Evolutionary conservation across 768 basidiomycete species (phyloP).

Genomic region (Cystobasidium onofrii): DNA sequence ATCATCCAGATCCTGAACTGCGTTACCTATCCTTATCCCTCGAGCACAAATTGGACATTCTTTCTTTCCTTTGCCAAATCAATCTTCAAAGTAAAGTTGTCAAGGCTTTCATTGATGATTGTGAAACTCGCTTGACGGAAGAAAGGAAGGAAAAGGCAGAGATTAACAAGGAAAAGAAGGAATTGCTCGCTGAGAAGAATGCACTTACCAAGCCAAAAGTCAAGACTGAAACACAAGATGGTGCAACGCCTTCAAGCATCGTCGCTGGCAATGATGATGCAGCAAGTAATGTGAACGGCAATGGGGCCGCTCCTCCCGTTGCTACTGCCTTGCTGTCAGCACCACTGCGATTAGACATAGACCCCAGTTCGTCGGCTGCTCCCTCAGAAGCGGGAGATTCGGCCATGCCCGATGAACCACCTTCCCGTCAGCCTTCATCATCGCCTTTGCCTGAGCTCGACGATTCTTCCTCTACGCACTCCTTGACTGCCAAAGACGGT

Average conservation of each 20-base stretch:
- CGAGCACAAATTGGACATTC: slow-evolving; percentile 70
- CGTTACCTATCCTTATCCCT: slow-evolving; percentile 43
- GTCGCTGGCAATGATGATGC: neutral
- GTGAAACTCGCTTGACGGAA: slow-evolving; percentile 80
- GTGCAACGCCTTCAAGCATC: neutral
- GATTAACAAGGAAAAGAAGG: slow-evolving; percentile 78
- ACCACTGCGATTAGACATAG: neutral
- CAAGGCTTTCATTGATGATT: slow-evolving; percentile 78
- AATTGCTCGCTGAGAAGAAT: slow-evolving; percentile 58
- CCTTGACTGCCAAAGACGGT: neutral
- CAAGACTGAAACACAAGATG: neutral
- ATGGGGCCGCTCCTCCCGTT: neutral
- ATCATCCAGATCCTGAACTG: slow-evolving; percentile 24
- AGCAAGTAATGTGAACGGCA: neutral
- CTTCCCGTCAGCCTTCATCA: slow-evolving; percentile 10
- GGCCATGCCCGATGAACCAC: slow-evolving; percentile 8
- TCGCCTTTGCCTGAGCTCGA: slow-evolving; percentile 10
- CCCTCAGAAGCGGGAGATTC: slow-evolving; percentile 17
- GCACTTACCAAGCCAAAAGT: neutral
- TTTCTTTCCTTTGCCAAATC: slow-evolving; percentile 80
- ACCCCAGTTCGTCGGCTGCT: neutral
- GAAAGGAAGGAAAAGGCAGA: slow-evolving; percentile 92
- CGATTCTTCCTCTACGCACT: neutral
- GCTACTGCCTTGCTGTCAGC: neutral
- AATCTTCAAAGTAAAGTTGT: slow-evolving; percentile 83